Evolutionary conservation across 306 rosid genomes (phyloP).

Genomic region (Vigna hirtella): DNA sequence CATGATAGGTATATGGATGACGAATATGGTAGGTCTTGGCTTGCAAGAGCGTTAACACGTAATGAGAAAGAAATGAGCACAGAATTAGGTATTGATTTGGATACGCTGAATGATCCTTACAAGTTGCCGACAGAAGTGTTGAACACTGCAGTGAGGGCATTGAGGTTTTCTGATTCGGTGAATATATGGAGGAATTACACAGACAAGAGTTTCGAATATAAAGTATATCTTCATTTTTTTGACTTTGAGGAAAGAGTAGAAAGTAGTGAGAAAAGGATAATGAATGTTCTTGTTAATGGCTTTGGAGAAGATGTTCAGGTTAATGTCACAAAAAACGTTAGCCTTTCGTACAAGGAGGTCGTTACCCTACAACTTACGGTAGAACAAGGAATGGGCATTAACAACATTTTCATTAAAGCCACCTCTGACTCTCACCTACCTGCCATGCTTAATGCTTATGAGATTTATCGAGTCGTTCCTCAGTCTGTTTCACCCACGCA

Average conservation of each 20-base stretch:
- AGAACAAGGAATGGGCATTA: not conserved
- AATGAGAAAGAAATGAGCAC: not conserved
- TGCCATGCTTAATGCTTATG: conserved; percentile 33
- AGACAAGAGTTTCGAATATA: not conserved
- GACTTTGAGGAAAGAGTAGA: not conserved
- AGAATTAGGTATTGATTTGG: not conserved
- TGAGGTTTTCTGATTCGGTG: not conserved
- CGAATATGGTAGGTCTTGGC: conserved; percentile 16
- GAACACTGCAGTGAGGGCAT: not conserved
- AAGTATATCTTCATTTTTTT: conserved; percentile 29
- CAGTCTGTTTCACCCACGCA: conserved; percentile 15
- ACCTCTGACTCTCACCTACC: not conserved
- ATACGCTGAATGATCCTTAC: not conserved
- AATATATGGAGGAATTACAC: too few species aligned
- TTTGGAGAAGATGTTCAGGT: not conserved
- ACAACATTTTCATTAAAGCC: not conserved
- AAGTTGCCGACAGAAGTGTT: conserved; percentile 11
- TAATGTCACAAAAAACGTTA: not conserved
- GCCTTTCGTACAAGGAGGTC: not conserved
- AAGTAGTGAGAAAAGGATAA: not conserved
- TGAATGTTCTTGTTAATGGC: not conserved
- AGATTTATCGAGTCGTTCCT: not conserved
- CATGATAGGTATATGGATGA: not conserved
- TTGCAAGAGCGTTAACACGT: not conserved
- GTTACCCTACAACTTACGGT: not conserved